These are phyloP conservation scores for Spirogloea muscicola DNA, from an alignment of 139 green algal genomes.

Conservation along the genomic window DNA sequence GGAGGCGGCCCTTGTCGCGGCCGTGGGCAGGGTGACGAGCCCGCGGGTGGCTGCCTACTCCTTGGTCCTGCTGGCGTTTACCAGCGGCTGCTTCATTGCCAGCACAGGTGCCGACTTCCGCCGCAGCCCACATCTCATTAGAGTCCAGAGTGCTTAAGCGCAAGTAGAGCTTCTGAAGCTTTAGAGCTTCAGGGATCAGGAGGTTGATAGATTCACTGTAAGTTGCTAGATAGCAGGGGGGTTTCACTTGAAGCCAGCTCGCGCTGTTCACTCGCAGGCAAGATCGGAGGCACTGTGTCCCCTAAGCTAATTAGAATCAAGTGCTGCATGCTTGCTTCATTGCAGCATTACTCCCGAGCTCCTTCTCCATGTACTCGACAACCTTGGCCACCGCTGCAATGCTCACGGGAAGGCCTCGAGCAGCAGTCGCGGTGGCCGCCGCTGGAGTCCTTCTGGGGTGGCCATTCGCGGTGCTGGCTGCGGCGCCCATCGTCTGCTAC, in stretches of 20 bases:
- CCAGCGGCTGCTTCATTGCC: conserved; percentile 60
- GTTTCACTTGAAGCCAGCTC: too few relatives aligned
- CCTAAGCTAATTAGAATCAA: too few relatives aligned
- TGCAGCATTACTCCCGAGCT: conserved; percentile 66
- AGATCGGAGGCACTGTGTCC: too few relatives aligned
- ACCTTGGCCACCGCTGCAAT: conserved; percentile 59
- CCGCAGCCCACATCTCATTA: too few relatives aligned
- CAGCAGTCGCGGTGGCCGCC: conserved; percentile 50
- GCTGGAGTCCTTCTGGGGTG: conserved; percentile 73
- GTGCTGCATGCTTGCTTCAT: conserved; percentile 3
- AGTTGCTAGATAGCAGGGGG: too few relatives aligned
- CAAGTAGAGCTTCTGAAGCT: too few relatives aligned
- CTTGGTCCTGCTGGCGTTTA: conserved; percentile 32
- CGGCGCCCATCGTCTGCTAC: conserved; percentile 59
- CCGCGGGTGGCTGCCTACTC: background rate
- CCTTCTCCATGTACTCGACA: conserved; percentile 73
- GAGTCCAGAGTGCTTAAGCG: too few relatives aligned
- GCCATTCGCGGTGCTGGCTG: conserved; percentile 63
- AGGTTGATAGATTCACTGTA: too few relatives aligned
- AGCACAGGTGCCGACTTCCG: conserved; percentile 56
- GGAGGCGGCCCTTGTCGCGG: conserved; percentile 56
- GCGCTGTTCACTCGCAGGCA: too few relatives aligned
- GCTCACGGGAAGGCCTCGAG: conserved; percentile 35
- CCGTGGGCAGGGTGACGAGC: conserved; percentile 15
- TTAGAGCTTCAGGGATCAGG: too few relatives aligned